Conservation (phyloP, 345 rosid species). For the Boechera stricta region DNA sequence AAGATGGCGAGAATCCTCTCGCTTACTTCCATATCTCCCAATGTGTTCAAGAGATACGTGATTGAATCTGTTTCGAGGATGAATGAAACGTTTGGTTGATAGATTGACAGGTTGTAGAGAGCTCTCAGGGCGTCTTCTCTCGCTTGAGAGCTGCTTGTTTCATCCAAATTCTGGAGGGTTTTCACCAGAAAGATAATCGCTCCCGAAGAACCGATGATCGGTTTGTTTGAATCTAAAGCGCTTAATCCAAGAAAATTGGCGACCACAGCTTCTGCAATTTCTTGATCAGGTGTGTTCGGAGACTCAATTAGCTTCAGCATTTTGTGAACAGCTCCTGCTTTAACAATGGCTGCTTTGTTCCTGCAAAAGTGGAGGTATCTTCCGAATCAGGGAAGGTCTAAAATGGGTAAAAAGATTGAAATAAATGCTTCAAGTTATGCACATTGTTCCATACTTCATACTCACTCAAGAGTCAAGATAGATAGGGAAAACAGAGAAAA, state of each 20-base stretch:
- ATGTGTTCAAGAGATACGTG: slow-evolving; percentile 56
- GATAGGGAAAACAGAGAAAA: not conserved
- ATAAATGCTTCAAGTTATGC: slow-evolving; percentile 29
- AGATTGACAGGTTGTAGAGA: slow-evolving; percentile 84
- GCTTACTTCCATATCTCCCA: slow-evolving; percentile 94
- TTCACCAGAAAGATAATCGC: slow-evolving; percentile 82
- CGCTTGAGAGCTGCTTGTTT: slow-evolving; percentile 61
- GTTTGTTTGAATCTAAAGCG: slow-evolving; percentile 86
- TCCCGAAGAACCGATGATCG: slow-evolving; percentile 90
- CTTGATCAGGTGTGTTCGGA: slow-evolving; percentile 52
- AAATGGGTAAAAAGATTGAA: slow-evolving; percentile 6
- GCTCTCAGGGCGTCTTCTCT: slow-evolving; percentile 90
- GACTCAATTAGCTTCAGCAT: slow-evolving; percentile 84
- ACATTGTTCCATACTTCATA: slow-evolving; percentile 19
- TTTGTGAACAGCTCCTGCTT: slow-evolving; percentile 95
- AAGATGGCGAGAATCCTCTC: slow-evolving; percentile 84
- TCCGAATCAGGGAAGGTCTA: slow-evolving; percentile 18
- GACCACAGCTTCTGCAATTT: slow-evolving; percentile 78
- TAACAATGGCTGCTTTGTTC: slow-evolving; percentile 98
- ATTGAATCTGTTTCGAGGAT: slow-evolving; percentile 69
- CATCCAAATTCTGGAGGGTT: slow-evolving; percentile 53
- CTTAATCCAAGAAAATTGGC: slow-evolving; percentile 96
- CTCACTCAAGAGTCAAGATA: not conserved
- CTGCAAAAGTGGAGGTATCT: slow-evolving; percentile 51
- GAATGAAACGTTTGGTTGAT: slow-evolving; percentile 58